Evolutionary conservation across 257 asterid genomes (phyloP), one percentile per base, ranked within the genome.

Genomic region (Ilex aquifolium): DNA sequence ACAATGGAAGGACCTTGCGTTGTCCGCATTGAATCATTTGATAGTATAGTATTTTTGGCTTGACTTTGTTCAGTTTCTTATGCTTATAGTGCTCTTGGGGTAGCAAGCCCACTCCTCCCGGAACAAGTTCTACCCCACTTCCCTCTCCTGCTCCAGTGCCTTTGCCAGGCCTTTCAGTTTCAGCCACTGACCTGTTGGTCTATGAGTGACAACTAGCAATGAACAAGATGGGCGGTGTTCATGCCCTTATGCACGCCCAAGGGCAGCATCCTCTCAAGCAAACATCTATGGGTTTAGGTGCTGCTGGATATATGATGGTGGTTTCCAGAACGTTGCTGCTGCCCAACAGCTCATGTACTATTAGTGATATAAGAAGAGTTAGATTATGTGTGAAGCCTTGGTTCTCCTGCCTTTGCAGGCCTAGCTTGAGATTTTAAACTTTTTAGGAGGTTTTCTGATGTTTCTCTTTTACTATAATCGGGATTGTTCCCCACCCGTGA

Each of bases 151-250:
- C 78, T 51, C 88, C 90, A 0, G 82, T 80, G 27, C 66, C 80
- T 39, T 29, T 85, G 65, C 78, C 84, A 1, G 85, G 87, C 59
- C 62, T 87, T 64, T 80, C 86, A 6, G 83, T 87, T 64, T 80
- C 86, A 6, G 83, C 95, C 2, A 72, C 83, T 1, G 94, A 89
- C 60, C 72, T 92, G 29, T 62, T 87, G 74, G 86, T 82, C 5
- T 92, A 89, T 14, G 99, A 89, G 56, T 80, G 88, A 21, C 95
- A 89, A 71, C 76, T 92, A 32, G 91, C 95, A 49, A 75, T 89
- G 79, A 76, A 77, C 70, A 92, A 82, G 83, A 85, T 91, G 95
- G 83, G 82, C 0, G 85, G 92, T 1, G 57, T 82, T 29, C 90
- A 83, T 11, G 76, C 85, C 11, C 79, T 87, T 16, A 83, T 76